phyloP scores from a whole-genome alignment of 176 grass and related monocot species.

The Rhynchospora tenuis region DNA sequence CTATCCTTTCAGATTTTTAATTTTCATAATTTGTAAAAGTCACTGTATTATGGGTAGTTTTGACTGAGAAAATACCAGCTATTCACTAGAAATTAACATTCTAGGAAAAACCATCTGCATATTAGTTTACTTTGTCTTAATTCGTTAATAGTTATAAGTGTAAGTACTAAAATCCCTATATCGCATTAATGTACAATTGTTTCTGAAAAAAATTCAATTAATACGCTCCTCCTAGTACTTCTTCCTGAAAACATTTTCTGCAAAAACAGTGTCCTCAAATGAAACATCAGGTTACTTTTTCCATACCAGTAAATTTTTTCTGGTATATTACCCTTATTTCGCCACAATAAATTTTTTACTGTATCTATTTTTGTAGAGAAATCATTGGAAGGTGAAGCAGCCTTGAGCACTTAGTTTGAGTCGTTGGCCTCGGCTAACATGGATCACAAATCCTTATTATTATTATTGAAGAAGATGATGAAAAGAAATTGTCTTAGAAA shows the following conservation, averaged over 20 bases:
- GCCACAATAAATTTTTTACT: no score
- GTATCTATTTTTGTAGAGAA: no score
- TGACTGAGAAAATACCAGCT: neutral
- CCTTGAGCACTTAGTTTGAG: no score
- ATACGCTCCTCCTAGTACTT: no score
- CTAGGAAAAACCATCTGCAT: neutral
- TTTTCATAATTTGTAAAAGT: neutral
- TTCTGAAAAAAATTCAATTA: no score
- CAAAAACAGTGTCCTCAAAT: neutral
- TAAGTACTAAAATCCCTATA: no score
- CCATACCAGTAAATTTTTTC: constrained; percentile 18
- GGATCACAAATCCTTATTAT: no score
- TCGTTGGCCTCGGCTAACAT: no score
- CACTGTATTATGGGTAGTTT: neutral
- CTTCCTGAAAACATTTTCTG: neutral
- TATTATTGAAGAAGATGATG: no score
- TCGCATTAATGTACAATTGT: no score
- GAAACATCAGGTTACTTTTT: neutral
- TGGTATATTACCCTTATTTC: neutral
- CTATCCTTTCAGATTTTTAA: neutral
- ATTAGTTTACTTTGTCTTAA: neutral
- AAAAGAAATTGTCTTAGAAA: no score
- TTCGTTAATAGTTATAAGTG: neutral
- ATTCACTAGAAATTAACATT: neutral
- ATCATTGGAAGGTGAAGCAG: no score